Evolutionary conservation across 306 rosid species (phyloP).

Genomic region (Rubus idaeus): DNA sequence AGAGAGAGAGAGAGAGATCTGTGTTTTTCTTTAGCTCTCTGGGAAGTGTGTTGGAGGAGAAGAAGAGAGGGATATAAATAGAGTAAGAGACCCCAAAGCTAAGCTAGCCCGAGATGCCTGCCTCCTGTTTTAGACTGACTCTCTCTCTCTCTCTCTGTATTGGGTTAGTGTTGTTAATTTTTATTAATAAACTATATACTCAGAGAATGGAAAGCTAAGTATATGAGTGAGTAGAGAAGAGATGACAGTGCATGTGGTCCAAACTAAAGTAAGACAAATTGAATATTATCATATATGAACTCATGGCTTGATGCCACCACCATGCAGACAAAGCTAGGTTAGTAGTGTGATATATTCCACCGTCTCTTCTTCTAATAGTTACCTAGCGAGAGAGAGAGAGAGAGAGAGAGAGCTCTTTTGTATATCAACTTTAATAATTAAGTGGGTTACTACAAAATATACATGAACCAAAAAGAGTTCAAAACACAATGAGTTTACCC

Average conservation of each 20-base stretch:
- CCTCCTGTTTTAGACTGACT: background rate
- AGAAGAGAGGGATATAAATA: slow-evolving; percentile 42
- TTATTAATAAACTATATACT: background rate
- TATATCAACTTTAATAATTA: slow-evolving; percentile 28
- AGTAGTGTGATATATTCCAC: slow-evolving; percentile 9
- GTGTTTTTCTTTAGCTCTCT: background rate
- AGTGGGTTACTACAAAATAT: slow-evolving; percentile 28
- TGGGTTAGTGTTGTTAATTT: too few species aligned
- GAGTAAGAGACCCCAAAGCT: slow-evolving; percentile 13
- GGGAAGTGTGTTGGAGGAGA: slow-evolving; percentile 18
- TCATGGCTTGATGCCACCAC: slow-evolving; percentile 47
- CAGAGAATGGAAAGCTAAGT: slow-evolving; percentile 16
- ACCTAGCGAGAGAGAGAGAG: background rate
- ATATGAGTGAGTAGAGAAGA: background rate
- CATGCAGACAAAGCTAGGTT: slow-evolving; percentile 41
- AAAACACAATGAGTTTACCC: slow-evolving; percentile 40
- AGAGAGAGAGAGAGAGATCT: background rate
- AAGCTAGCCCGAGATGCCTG: slow-evolving; percentile 22
- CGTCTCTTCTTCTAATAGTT: slow-evolving; percentile 31
- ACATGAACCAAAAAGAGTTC: slow-evolving; percentile 41
- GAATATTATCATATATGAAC: slow-evolving; percentile 21
- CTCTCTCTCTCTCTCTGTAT: background rate
- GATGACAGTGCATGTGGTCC: slow-evolving; percentile 9
- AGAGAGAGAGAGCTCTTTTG: background rate
- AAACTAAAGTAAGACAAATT: slow-evolving; percentile 5